Conservation (phyloP, 768 basidiomycete species). For the Lactarius trivialis region DNA sequence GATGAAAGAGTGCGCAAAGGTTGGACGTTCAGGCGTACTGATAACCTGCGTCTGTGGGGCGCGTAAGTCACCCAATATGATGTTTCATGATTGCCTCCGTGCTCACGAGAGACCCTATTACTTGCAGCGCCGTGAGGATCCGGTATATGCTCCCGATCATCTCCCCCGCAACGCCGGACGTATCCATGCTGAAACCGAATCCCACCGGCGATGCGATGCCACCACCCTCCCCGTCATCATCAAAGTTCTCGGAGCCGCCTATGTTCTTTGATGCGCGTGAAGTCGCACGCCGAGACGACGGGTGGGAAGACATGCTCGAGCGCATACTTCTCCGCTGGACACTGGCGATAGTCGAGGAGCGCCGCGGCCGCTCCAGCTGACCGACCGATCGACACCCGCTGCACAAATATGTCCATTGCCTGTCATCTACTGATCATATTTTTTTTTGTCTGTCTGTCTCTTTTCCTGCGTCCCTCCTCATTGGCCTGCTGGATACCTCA, state of each 20-base stretch:
- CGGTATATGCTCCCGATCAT: constrained; percentile 72
- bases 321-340: constrained; percentile 58
- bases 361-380: constrained; percentile 28
- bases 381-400: neutral
- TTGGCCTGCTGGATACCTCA: neutral
- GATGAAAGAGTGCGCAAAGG: constrained; percentile 48
- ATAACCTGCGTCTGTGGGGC: constrained; percentile 80
- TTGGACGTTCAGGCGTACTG: constrained; percentile 82
- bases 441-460: neutral
- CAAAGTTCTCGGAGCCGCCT: constrained; percentile 38
- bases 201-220: constrained; percentile 1
- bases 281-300: constrained; percentile 65
- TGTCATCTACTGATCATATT: constrained; percentile 6
- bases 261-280: constrained; percentile 66
- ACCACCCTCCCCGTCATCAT: constrained; percentile 30
- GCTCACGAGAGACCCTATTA: neutral
- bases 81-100: no score
- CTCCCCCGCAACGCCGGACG: constrained; percentile 39
- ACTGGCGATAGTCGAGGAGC: constrained; percentile 60
- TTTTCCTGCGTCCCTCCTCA: neutral
- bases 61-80: constrained; percentile 47
- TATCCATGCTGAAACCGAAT: constrained; percentile 27
- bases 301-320: constrained; percentile 81
- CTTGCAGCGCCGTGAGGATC: constrained; percentile 64
- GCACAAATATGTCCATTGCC: neutral